These are phyloP conservation scores for Populus hybrid DNA, from an alignment of 441 rosid species.

Conservation along the genomic window DNA sequence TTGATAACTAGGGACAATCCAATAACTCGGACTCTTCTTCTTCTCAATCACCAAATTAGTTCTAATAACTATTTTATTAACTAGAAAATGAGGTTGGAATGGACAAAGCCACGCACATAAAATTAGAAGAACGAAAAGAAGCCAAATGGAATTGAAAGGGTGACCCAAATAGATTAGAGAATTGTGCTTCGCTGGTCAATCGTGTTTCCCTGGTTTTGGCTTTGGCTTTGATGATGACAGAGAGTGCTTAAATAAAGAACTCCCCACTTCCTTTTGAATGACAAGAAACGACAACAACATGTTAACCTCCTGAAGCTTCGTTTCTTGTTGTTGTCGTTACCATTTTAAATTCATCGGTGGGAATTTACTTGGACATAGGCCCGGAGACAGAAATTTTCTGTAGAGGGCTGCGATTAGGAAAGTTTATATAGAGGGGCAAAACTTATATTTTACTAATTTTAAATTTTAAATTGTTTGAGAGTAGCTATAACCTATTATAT, in stretches of 20 bases:
- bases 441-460: too few relatives aligned
- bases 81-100: background rate
- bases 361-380: background rate
- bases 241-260: background rate
- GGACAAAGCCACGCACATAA: background rate
- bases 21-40: background rate
- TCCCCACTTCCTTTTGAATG: background rate
- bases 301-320: background rate
- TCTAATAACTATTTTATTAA: background rate
- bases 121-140: background rate
- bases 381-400: background rate
- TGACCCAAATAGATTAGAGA: background rate
- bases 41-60: background rate
- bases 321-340: background rate
- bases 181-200: background rate
- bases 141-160: background rate
- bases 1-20: background rate
- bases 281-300: too few relatives aligned
- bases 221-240: background rate
- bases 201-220: background rate
- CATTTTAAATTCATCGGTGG: background rate
- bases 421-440: background rate
- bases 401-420: too few relatives aligned
- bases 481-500: too few relatives aligned
- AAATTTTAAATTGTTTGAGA: background rate